Evolutionary conservation across 2,329 filamentous ascomycete species (phyloP).

Genomic region (Ascochyta rabiei): DNA sequence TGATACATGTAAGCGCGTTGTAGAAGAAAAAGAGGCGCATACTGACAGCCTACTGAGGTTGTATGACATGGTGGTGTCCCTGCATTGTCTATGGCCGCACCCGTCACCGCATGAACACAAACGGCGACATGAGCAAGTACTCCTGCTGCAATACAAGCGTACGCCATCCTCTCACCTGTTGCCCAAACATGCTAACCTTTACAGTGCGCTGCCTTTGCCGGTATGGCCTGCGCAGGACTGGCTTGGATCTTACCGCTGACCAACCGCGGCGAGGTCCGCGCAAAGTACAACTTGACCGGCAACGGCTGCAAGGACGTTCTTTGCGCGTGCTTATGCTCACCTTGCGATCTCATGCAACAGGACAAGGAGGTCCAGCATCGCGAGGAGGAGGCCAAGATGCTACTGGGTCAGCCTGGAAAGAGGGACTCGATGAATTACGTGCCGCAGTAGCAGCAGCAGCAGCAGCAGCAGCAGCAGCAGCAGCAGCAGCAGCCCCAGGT

Average conservation of each 20-base stretch:
- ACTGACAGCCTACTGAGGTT: slow-evolving; percentile 26
- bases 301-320: slow-evolving; percentile 43
- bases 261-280: slow-evolving; percentile 40
- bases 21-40: accelerated
- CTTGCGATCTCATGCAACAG: slow-evolving; percentile 44
- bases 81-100: slow-evolving; percentile 42
- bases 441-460: slow-evolving; percentile 26
- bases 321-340: slow-evolving; percentile 43
- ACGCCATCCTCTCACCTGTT: background rate
- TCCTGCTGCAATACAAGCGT: slow-evolving; percentile 38
- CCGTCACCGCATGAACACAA: slow-evolving; percentile 37
- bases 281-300: slow-evolving; percentile 40
- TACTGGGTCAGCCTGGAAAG: slow-evolving; percentile 30
- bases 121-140: slow-evolving; percentile 36
- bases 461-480: no score
- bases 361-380: slow-evolving; percentile 40
- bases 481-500: no score
- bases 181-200: slow-evolving; percentile 3
- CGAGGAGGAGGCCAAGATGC: slow-evolving; percentile 22
- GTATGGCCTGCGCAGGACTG: slow-evolving; percentile 32
- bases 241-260: slow-evolving; percentile 42
- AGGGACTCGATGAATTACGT: slow-evolving; percentile 31
- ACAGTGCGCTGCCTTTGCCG: slow-evolving; percentile 37
- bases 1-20: slow-evolving; percentile 31
- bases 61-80: slow-evolving; percentile 42